These are phyloP conservation scores for Populus nigra DNA, from an alignment of 345 rosid species.

Conservation along the genomic window DNA sequence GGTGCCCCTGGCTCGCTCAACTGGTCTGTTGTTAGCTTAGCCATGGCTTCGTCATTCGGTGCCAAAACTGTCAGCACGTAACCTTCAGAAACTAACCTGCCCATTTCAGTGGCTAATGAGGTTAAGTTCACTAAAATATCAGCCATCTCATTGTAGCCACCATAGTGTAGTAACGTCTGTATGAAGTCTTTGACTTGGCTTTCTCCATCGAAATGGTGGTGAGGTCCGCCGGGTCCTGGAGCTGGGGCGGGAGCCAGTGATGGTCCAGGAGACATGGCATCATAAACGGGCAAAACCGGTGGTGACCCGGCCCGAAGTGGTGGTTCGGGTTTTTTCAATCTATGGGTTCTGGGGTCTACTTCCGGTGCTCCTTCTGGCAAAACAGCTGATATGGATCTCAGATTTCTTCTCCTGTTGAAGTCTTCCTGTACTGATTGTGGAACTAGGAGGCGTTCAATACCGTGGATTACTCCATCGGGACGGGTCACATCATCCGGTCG, in stretches of 20 bases:
- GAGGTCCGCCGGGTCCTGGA: slow-evolving; percentile 94
- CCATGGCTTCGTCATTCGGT: slow-evolving; percentile 99
- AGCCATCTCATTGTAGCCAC: slow-evolving; percentile 98
- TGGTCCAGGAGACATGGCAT: slow-evolving; percentile 96
- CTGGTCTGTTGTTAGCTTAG: slow-evolving; percentile 87
- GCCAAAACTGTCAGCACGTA: slow-evolving; percentile 92
- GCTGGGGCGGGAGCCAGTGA: slow-evolving; percentile 96
- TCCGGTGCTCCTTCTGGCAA: slow-evolving; percentile 70
- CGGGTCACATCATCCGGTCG: slow-evolving; percentile 59
- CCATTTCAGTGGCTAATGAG: slow-evolving; percentile 95
- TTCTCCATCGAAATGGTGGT: slow-evolving; percentile 79
- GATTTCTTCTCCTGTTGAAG: slow-evolving; percentile 61
- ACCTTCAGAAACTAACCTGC: slow-evolving; percentile 85
- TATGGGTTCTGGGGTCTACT: slow-evolving; percentile 68
- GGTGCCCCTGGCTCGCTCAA: slow-evolving; percentile 98
- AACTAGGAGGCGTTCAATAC: slow-evolving; percentile 53
- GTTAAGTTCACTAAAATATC: slow-evolving; percentile 91
- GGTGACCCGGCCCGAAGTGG: slow-evolving; percentile 67
- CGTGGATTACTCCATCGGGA: slow-evolving; percentile 79
- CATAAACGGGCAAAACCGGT: slow-evolving; percentile 72
- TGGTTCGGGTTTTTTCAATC: slow-evolving; percentile 60
- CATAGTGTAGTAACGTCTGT: slow-evolving; percentile 82
- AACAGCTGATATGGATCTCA: slow-evolving; percentile 67
- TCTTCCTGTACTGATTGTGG: slow-evolving; percentile 75
- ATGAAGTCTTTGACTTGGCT: slow-evolving; percentile 92